Evolutionary conservation across 306 rosid genomes (phyloP).

Genomic region (Medicago arabica): DNA sequence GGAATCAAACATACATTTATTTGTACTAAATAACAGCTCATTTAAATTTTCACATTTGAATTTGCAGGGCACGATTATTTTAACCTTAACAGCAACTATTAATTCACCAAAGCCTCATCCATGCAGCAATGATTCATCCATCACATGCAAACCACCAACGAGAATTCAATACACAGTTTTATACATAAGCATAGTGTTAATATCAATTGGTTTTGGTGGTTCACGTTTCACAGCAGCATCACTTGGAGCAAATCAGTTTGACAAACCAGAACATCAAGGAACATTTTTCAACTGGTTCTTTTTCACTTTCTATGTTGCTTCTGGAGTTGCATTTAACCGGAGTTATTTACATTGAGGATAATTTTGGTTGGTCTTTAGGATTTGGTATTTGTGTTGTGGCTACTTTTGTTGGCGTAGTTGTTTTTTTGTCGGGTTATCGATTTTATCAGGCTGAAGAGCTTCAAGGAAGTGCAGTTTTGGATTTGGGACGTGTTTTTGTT

Average conservation of each 20-base stretch:
- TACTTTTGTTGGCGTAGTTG: slow-evolving; percentile 22
- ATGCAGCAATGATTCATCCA: slow-evolving; percentile 40
- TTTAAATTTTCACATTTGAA: neutral
- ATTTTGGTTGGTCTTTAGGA: slow-evolving; percentile 50
- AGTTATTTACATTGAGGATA: slow-evolving; percentile 50
- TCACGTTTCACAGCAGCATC: slow-evolving; percentile 54
- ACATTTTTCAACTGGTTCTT: slow-evolving; percentile 62
- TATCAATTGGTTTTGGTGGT: slow-evolving; percentile 53
- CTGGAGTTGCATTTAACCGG: slow-evolving; percentile 30
- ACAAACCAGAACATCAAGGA: slow-evolving; percentile 38
- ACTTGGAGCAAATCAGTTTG: slow-evolving; percentile 55
- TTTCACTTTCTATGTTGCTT: slow-evolving; percentile 19
- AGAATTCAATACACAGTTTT: slow-evolving; percentile 38
- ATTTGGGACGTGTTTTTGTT: slow-evolving; percentile 47
- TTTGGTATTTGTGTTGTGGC: slow-evolving; percentile 43
- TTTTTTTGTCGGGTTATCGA: slow-evolving; percentile 42
- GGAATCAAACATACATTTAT: too few relatives aligned
- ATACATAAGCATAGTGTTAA: slow-evolving; percentile 38
- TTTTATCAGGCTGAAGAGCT: slow-evolving; percentile 45
- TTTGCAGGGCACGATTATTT: slow-evolving; percentile 47
- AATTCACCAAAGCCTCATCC: slow-evolving; percentile 46
- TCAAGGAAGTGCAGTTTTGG: slow-evolving; percentile 44
- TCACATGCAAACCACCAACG: slow-evolving; percentile 45
- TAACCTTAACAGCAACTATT: slow-evolving; percentile 43
- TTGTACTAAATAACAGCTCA: too few relatives aligned